Evolutionary conservation across 148 eudicot species (phyloP), one percentile per base, ranked within the genome.

Genomic region (Nepenthes gracilis): DNA sequence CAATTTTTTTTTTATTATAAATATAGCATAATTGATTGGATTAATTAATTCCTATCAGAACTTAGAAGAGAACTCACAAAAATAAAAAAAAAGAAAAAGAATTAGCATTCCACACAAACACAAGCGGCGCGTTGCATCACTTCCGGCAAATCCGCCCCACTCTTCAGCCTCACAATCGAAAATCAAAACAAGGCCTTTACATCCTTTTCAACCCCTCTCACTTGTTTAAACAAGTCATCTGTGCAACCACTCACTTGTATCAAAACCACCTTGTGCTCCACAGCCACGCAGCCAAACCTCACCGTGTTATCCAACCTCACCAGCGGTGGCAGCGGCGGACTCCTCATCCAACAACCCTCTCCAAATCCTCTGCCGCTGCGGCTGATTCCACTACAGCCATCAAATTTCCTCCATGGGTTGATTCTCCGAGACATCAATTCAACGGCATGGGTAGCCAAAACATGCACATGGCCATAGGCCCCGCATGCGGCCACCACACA

Each of bases 401-500:
- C 23, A 23, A 23, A 23, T 23, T 60, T 85, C 36, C 91, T 57
- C 7, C 67, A 54, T 1, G 72, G 89, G 2, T 75, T 67, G 50
- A 87, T 85, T 59, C 77, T 78, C 97, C 97, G 87, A 38, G 87
- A 90, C 1, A 92, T 83, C 1, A 87, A 65, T 76, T 87, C 95
- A 2, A 87, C 95, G 3, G 92, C 91, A 32, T 90, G 95, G 66
- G 95, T 87, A 0, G 85, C 68, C 1, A 90, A 62, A 11, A 87
- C 65, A 64, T 85, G 87, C 1, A 90, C 74, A 50, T 68, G 33
- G 0, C 85, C 83, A 12, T 57, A 54, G 4, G 86, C 79, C 14
- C 89, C 79, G 9, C 95, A 85, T 1, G 97, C 95, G 6, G 89
- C 97, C 70, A 90, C 95, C 38, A 87, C 85, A 57, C 97, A 90